These are phyloP conservation scores for Calendula officinalis DNA, from an alignment of 129 eudicot species.

Conservation along the genomic window DNA sequence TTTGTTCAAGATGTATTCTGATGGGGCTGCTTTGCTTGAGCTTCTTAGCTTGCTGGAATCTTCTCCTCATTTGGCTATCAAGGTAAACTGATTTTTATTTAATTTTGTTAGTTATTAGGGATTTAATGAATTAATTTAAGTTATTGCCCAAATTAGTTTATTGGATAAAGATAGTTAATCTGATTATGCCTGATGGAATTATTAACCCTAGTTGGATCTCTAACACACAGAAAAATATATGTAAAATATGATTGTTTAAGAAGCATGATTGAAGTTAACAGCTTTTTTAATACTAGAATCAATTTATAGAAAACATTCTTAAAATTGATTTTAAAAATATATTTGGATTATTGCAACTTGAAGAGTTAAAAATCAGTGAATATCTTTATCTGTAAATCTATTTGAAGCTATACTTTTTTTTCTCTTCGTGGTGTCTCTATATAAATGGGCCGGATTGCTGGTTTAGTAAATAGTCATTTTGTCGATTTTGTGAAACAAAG, in stretches of 20 bases:
- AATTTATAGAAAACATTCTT: neutral
- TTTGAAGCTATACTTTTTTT: too few species aligned
- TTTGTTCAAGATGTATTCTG: conserved; percentile 44
- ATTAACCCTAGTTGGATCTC: neutral
- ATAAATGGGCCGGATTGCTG: too few species aligned
- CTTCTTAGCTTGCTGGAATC: conserved; percentile 47
- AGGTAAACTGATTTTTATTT: conserved; percentile 35
- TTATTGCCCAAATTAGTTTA: neutral
- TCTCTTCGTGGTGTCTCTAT: too few species aligned
- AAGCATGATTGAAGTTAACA: neutral
- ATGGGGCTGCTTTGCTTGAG: conserved; percentile 69
- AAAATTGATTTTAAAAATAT: too few species aligned
- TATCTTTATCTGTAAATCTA: too few species aligned
- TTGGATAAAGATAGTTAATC: neutral
- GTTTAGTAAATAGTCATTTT: too few species aligned
- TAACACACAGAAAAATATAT: neutral
- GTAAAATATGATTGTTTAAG: neutral
- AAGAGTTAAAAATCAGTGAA: too few species aligned
- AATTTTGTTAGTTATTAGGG: neutral
- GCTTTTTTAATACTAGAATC: neutral
- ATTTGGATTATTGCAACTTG: too few species aligned
- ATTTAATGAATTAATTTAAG: conserved; percentile 7
- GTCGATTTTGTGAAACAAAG: too few species aligned
- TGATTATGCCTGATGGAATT: conserved; percentile 13
- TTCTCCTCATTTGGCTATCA: conserved; percentile 43